These are phyloP conservation scores for Eimeria nieschulzi DNA, from an alignment of 169 alveolate genomes.

Conservation along the genomic window DNA sequence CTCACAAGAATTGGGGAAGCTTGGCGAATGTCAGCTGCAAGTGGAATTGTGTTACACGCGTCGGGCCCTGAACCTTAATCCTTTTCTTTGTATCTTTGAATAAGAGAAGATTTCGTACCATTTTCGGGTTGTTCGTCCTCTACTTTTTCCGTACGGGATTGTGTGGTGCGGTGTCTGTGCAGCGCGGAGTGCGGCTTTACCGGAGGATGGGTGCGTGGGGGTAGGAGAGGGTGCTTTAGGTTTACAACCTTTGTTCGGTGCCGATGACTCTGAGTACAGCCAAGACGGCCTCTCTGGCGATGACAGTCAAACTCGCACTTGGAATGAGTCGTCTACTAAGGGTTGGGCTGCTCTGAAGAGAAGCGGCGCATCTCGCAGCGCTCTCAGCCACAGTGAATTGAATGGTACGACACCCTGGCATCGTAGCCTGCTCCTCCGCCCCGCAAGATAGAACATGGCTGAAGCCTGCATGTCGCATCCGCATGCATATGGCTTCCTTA, in stretches of 20 bases:
- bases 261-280: conserved; percentile 3
- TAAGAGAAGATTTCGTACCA: no score
- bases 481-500: no score
- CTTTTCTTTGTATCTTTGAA: no score
- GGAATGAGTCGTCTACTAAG: neutral
- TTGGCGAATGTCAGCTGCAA: neutral
- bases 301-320: neutral
- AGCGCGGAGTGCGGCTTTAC: no score
- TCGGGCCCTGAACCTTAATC: neutral
- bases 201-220: neutral
- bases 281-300: conserved; percentile 1
- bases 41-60: neutral
- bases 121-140: no score
- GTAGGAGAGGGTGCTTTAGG: neutral
- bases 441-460: no score
- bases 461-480: no score
- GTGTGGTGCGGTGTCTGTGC: no score
- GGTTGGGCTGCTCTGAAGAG: conserved; percentile 45
- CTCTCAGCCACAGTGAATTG: neutral
- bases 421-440: no score
- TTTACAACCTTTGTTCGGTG: neutral
- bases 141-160: no score
- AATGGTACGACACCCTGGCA: neutral
- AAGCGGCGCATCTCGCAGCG: neutral
- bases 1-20: neutral